phyloP scores from a whole-genome alignment of 148 eudicot species.

The Dianthus caryophyllus region DNA sequence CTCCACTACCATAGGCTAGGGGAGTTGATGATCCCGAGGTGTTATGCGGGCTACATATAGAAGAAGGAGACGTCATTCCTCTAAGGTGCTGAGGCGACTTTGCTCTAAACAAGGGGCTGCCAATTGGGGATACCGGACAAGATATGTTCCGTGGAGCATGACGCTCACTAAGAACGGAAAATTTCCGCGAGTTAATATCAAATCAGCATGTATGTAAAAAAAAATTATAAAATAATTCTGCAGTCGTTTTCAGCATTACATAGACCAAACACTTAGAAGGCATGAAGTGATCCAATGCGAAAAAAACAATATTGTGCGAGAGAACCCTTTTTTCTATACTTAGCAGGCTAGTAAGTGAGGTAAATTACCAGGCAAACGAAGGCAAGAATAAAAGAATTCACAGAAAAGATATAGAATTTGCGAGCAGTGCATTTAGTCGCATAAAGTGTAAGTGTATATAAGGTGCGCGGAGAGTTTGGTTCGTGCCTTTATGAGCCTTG shows the following conservation, averaged over 20 bases:
- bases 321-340: too few relatives aligned
- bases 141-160: conserved; percentile 71
- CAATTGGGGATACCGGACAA: conserved; percentile 94
- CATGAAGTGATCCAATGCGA: too few relatives aligned
- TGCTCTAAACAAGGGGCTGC: conserved; percentile 80
- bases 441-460: too few relatives aligned
- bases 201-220: not conserved
- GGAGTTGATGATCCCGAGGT: conserved; percentile 95
- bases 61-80: conserved; percentile 82
- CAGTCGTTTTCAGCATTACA: not conserved
- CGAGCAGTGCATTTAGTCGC: too few relatives aligned
- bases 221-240: conserved; percentile 1
- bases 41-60: conserved; percentile 79
- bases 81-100: conserved; percentile 71
- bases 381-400: too few relatives aligned
- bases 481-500: too few relatives aligned
- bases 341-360: too few relatives aligned
- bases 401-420: too few relatives aligned
- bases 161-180: conserved; percentile 53
- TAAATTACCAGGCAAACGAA: too few relatives aligned
- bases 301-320: too few relatives aligned
- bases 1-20: conserved; percentile 55
- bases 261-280: not conserved
- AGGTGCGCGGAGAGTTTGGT: too few relatives aligned
- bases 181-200: conserved; percentile 16